phyloP scores from a whole-genome alignment of 129 eudicot species.

The Dittrichia graveolens region DNA sequence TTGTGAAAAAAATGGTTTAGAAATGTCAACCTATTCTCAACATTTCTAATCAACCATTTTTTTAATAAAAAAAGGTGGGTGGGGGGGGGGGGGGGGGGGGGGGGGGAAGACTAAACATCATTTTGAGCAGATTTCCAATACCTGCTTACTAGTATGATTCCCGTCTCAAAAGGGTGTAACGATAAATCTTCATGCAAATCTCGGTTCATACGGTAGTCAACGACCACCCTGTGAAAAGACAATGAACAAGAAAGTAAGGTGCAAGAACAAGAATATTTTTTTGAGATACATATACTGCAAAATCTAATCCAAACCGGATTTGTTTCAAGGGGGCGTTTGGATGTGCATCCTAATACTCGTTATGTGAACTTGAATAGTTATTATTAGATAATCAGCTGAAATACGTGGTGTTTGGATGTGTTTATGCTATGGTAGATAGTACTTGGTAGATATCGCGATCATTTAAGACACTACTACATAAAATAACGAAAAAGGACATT shows the following conservation, averaged over 20 bases:
- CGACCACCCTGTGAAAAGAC: background rate
- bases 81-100: background rate
- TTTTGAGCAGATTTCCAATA: background rate
- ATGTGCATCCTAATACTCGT: no score
- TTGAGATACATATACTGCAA: no score
- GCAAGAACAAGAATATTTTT: background rate
- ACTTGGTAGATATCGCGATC: no score
- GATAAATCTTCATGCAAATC: background rate
- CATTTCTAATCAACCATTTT: slow-evolving; percentile 8
- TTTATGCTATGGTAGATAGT: no score
- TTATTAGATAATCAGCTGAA: no score
- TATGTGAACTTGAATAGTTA: no score
- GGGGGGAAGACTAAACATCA: background rate
- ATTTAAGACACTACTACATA: no score
- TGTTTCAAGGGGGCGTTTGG: no score
- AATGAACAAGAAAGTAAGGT: background rate
- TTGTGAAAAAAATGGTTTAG: background rate
- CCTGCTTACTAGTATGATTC: background rate
- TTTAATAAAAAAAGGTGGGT: background rate
- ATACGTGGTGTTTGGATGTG: no score
- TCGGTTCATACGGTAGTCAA: background rate
- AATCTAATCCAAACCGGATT: no score
- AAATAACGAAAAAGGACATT: no score
- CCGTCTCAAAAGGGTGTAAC: background rate
- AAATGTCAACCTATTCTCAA: background rate